Base-by-base conservation (phyloP, 768 basidiomycete genomes). In the Pisolithus sp. region DNA sequence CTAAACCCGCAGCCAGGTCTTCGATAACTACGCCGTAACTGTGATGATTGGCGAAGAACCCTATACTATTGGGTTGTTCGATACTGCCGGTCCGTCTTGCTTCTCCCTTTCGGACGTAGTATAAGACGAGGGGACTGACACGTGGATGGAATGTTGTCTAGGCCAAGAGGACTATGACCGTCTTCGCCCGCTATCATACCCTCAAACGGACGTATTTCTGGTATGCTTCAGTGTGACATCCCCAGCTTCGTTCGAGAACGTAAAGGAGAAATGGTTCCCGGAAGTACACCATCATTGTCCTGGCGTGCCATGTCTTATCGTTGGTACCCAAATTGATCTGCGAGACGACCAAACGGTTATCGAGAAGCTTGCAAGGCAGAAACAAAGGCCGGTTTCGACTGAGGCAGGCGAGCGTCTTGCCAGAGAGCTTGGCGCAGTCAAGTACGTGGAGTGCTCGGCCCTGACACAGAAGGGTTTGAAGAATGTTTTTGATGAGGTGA, bases 211-310 rank as follows among this genome's bases (percentile, higher is more conserved):
- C 65, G 96, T 98, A 52, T 98, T 99, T 81, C 79, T 99, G 52
- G 95, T 99, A 60, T 99, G 96, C 74, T 99, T 98, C 79, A 94
- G 91, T 65, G 96, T 99, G 61, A 97, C 95, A 39, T 93, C 90
- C 9, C 96, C 95, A 4, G 95, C 96, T 26, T 95, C 93, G 45
- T 99, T 97, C 67, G 96, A 99, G 73, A 98, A 99, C 86, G 95
- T 99, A 64, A 98, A 96, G 81, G 96, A 99, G 75, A 99, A 99
- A 71, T 99, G 96, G 96, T 96, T 98, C 81, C 96, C 96, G 5
- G 96, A 99, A 76, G 95, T 99, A 49, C 94, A 94, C 68, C 96
- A 98, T 68, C 96, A 99, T 67, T 99, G 96, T 78, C 96, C 96
- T 15, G 95, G 96, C 46, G 95, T 97, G 52, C 94, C 95, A 59